These are phyloP conservation scores for Russula sp. DNA, from an alignment of 768 basidiomycete species.

Conservation along the genomic window DNA sequence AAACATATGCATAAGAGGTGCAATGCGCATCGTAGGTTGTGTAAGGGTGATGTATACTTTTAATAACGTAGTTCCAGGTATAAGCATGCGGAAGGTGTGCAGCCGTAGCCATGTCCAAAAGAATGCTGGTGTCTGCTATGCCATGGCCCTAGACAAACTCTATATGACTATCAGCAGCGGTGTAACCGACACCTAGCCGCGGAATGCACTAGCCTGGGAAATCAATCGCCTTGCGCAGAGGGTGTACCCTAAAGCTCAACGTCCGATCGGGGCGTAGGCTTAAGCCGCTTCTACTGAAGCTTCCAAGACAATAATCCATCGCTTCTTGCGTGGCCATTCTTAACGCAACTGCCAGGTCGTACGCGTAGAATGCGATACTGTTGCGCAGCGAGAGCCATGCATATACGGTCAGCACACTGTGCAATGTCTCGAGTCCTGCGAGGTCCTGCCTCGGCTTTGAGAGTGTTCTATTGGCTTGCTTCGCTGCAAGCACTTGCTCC, in stretches of 20 bases:
- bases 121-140: neutral
- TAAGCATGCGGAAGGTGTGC: neutral
- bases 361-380: constrained; percentile 59
- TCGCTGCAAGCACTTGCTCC: constrained; percentile 36
- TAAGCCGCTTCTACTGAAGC: neutral
- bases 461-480: constrained; percentile 24
- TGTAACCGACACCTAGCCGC: neutral
- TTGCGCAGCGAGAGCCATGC: constrained; percentile 78
- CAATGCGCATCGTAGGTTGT: neutral
- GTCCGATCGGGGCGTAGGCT: neutral
- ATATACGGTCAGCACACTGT: constrained; percentile 72
- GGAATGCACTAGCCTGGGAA: neutral
- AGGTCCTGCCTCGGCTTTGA: constrained; percentile 17
- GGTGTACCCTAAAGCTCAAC: neutral
- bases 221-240: neutral
- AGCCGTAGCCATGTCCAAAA: neutral
- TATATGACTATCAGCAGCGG: neutral
- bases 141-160: neutral
- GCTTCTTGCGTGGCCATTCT: constrained; percentile 60
- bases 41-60: neutral
- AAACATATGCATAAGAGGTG: neutral
- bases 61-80: neutral
- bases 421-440: constrained; percentile 57
- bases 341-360: constrained; percentile 42
- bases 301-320: constrained; percentile 54